Evolutionary conservation across 164 flowering plant species (phyloP).

Genomic region (Berberis vulgaris): DNA sequence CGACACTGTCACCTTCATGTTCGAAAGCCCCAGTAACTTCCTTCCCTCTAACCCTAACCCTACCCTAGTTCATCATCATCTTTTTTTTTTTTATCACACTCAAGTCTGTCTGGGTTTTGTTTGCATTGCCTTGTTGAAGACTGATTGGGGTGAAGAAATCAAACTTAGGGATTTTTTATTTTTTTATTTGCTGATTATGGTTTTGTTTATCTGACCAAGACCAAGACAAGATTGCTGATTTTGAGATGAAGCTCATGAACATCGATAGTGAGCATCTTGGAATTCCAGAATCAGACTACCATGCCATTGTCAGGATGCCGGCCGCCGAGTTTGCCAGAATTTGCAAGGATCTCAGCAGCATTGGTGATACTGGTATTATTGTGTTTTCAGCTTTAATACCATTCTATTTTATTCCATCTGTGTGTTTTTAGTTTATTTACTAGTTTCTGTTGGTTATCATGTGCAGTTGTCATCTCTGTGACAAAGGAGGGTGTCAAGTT

Average conservation of each 20-base stretch:
- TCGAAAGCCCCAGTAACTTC: slow-evolving; percentile 38
- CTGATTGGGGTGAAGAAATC: background rate
- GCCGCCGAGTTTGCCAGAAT: slow-evolving; percentile 75
- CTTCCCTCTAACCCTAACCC: background rate
- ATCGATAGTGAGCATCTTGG: slow-evolving; percentile 94
- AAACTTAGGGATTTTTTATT: slow-evolving; percentile 1
- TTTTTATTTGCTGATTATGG: background rate
- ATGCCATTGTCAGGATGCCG: slow-evolving; percentile 85
- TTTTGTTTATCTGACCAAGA: slow-evolving; percentile 17
- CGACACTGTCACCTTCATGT: slow-evolving; percentile 43
- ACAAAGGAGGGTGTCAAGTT: slow-evolving; percentile 93
- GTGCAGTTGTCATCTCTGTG: slow-evolving; percentile 77
- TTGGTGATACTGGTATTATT: slow-evolving; percentile 72
- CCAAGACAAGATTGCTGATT: slow-evolving; percentile 76
- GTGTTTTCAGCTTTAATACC: background rate
- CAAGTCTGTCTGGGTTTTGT: no score
- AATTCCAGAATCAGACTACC: slow-evolving; percentile 87
- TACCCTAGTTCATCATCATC: background rate
- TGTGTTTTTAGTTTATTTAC: background rate
- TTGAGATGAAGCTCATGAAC: slow-evolving; percentile 94
- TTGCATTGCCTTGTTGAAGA: background rate
- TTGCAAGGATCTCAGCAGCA: slow-evolving; percentile 72
- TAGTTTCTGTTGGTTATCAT: background rate
- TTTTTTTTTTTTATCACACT: background rate
- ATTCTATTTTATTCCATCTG: background rate